Base-by-base conservation (phyloP, 345 rosid genomes). In the Carallia brachiata region DNA sequence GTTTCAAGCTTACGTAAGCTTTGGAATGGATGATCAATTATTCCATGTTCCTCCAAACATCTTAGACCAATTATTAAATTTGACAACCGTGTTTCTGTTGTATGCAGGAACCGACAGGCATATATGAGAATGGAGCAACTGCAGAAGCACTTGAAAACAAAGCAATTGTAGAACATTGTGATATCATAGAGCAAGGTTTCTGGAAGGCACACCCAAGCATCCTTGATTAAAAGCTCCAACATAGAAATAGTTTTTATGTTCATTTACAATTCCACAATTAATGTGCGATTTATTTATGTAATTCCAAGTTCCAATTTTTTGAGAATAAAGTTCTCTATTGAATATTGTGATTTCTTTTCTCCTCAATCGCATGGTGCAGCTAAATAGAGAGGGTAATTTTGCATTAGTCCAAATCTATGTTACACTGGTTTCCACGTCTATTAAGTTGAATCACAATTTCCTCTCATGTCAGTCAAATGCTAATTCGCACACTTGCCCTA, bases 171-270 rank as follows among this genome's bases (percentile, higher is more conserved):
- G 77, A 83, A 9, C 86, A 84, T 70, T 83, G 88, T 65, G 84
- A 86, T 65, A 87, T 88, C 63, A 93, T 90, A 54, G 96, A 85
- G 67, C 76, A 47, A 7, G 69, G 80, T 77, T 90, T 90, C 61
- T 90, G 97, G 98, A 69, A 80, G 70, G 79, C 79, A 69, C 80
- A 87, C 77, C 79, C 85, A 18, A 65, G 70, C 68, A 83, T 93
- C 65, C 81, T 87, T 65, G 68, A 27, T 63, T 75, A 73, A 54
- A 61, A 73, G 70, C 55, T 2, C n/a, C 1, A 15, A 12, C 50
- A 44, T 7, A 8, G 44, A 39, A 39, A 39, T 44, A 12, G 16
- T 44, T 44, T 44, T 12, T 44, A 12, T 44, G 50, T 44, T 44
- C 50, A 44, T 44, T 9, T 44, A 27, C 60, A 27, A 23, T 56